Percentiles rank a stretch among this genome's conserved stretches.
These are phyloP conservation scores for Ceratobasidium sp. DNA, from an alignment of 1,284 basidiomycete species.

Conservation along the genomic window DNA sequence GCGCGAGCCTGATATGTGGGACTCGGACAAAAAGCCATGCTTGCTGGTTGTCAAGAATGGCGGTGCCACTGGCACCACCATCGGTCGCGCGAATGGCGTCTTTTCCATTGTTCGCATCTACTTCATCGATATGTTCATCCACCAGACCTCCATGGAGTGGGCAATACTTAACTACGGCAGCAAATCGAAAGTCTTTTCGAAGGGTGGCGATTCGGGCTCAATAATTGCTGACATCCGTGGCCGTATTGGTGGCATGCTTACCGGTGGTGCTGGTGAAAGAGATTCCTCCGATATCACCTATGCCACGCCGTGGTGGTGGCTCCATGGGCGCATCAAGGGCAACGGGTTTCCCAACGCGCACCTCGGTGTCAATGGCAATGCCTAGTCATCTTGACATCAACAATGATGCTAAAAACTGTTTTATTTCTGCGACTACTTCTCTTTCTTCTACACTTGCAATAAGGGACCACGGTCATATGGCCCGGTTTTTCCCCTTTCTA, in stretches of 20 bases:
- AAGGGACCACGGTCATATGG: too few relatives aligned
- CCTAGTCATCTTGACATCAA: too few relatives aligned
- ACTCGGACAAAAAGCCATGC: conserved; percentile 38
- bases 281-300: conserved; percentile 46
- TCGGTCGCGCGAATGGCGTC: conserved; percentile 42
- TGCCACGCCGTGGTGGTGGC: conserved; percentile 53
- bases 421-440: too few relatives aligned
- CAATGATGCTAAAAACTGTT: too few relatives aligned
- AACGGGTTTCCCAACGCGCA: too few relatives aligned
- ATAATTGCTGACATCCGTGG: conserved; percentile 51
- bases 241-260: conserved; percentile 48
- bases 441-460: too few relatives aligned
- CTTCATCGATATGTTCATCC: background rate
- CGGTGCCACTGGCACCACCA: conserved; percentile 33
- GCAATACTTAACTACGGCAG: conserved; percentile 49
- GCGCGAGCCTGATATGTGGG: conserved; percentile 21
- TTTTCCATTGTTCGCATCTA: conserved; percentile 40
- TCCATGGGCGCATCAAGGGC: conserved; percentile 50
- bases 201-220: conserved; percentile 54
- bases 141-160: conserved; percentile 43
- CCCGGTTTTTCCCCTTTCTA: too few relatives aligned
- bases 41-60: conserved; percentile 43
- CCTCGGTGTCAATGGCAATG: too few relatives aligned
- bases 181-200: conserved; percentile 51
- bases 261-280: conserved; percentile 39